These are phyloP conservation scores for Zopfochytrium polystomum DNA, from an alignment of 371 early-diverging fungal genomes.

Conservation along the genomic window DNA sequence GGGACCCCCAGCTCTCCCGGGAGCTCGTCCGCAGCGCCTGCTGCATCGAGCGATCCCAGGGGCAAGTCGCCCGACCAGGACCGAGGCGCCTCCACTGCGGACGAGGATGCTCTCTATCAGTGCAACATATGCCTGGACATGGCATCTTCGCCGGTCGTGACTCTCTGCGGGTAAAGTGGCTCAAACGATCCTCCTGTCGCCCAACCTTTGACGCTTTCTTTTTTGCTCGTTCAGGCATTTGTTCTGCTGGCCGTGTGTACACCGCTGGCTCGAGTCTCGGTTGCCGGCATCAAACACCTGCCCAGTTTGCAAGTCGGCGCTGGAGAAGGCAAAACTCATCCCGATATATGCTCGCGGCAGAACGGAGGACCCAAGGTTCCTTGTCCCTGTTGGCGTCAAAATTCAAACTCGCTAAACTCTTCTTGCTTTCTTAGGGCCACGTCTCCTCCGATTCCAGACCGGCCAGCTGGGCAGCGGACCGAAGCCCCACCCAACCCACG, in stretches of 20 bases:
- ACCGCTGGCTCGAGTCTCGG: constrained; percentile 28
- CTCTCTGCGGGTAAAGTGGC: too few species aligned
- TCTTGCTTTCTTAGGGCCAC: too few species aligned
- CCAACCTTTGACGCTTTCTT: too few species aligned
- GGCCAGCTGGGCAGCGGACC: constrained; percentile 33
- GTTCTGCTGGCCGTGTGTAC: constrained; percentile 40
- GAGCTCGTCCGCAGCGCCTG: neutral
- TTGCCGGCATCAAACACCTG: constrained; percentile 28
- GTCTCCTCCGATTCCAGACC: too few species aligned
- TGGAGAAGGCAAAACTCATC: constrained; percentile 35
- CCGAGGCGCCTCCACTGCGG: constrained; percentile 4
- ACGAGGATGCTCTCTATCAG: constrained; percentile 29
- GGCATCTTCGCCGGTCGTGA: constrained; percentile 40
- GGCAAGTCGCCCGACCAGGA: neutral
- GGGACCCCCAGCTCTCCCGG: neutral
- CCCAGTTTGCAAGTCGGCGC: constrained; percentile 41
- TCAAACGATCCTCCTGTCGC: too few species aligned
- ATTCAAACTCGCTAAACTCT: too few species aligned
- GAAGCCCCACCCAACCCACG: constrained; percentile 24
- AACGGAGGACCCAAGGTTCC: constrained; percentile 28
- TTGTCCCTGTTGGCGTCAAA: constrained; percentile 9
- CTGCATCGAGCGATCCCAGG: neutral
- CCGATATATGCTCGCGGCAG: constrained; percentile 39
- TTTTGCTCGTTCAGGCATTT: too few species aligned
- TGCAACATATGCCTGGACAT: constrained; percentile 41